Conservation (phyloP, 805 yeast genomes). For the Yamadazyma kitorensis region DNA sequence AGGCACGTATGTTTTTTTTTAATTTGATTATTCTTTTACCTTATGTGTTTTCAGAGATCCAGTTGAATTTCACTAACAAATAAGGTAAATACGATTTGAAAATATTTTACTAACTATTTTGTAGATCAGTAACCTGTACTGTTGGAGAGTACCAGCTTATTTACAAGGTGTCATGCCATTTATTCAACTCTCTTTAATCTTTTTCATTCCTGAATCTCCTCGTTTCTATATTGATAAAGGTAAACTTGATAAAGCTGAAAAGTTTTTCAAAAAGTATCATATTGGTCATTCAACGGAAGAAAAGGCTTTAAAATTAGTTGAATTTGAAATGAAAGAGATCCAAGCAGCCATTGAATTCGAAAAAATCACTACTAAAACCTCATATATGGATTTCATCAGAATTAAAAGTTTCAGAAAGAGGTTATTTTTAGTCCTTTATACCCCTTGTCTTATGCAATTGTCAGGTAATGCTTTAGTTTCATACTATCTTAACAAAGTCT, state of each 20-base stretch:
- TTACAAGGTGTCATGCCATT: conserved; percentile 47
- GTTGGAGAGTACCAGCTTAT: conserved; percentile 54
- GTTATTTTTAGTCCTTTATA: conserved; percentile 7
- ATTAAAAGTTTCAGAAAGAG: conserved; percentile 10
- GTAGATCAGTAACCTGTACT: too few relatives aligned
- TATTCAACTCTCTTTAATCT: conserved; percentile 33
- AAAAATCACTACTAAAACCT: conserved; percentile 7
- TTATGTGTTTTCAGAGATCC: too few relatives aligned
- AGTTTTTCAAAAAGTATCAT: conserved; percentile 35
- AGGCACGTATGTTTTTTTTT: conserved; percentile 13
- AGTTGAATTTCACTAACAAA: too few relatives aligned
- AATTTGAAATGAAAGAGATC: conserved; percentile 13
- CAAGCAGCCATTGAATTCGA: conserved; percentile 11
- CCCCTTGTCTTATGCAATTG: conserved; percentile 16
- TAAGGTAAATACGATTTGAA: too few relatives aligned
- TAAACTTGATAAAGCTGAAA: conserved; percentile 39
- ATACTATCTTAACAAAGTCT: conserved; percentile 47
- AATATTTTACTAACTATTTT: too few relatives aligned
- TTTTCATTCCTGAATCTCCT: conserved; percentile 48
- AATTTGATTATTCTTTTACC: too few relatives aligned
- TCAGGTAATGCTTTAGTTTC: conserved; percentile 52
- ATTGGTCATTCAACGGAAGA: conserved; percentile 38
- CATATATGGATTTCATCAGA: conserved; percentile 10
- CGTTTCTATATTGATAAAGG: conserved; percentile 42
- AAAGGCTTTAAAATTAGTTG: conserved; percentile 15